Conservation (phyloP, 2,329 filamentous ascomycete species). For the Fusarium oxysporum region DNA sequence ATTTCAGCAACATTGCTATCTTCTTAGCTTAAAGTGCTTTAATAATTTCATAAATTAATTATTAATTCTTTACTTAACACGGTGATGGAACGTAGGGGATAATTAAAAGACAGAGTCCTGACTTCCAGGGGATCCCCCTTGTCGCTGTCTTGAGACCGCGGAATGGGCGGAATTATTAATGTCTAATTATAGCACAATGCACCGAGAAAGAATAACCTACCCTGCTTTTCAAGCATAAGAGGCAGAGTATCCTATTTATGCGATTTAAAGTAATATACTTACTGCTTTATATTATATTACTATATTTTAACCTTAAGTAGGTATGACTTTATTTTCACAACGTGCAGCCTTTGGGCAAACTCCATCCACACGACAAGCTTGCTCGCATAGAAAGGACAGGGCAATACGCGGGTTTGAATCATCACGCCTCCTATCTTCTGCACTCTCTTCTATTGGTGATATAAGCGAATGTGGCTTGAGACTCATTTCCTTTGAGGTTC, state of each 20-base stretch:
- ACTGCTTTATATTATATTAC: too few relatives aligned
- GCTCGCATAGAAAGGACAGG: neutral
- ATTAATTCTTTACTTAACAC: too few relatives aligned
- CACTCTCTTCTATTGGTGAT: neutral
- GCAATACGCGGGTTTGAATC: too few relatives aligned
- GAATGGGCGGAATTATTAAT: neutral
- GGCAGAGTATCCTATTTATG: too few relatives aligned
- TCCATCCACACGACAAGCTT: neutral
- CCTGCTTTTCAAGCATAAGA: neutral
- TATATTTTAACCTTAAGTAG: neutral
- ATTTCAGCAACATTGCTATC: neutral
- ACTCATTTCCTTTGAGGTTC: neutral
- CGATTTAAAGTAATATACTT: too few relatives aligned
- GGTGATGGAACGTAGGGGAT: too few relatives aligned
- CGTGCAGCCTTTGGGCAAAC: fast-evolving
- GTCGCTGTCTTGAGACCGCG: neutral
- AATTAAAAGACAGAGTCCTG: neutral
- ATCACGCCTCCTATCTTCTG: fast-evolving
- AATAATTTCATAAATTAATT: fast-evolving
- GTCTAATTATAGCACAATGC: too few relatives aligned
- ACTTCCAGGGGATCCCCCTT: neutral
- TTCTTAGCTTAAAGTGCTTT: neutral
- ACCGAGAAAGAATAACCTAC: neutral
- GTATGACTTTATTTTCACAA: neutral
- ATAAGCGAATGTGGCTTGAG: neutral